A percentile compares a stretch with the other conserved stretches of the same genome.
phyloP scores from a whole-genome alignment of 495 filamentous ascomycete species.

The Lasiosphaeria ovina region DNA sequence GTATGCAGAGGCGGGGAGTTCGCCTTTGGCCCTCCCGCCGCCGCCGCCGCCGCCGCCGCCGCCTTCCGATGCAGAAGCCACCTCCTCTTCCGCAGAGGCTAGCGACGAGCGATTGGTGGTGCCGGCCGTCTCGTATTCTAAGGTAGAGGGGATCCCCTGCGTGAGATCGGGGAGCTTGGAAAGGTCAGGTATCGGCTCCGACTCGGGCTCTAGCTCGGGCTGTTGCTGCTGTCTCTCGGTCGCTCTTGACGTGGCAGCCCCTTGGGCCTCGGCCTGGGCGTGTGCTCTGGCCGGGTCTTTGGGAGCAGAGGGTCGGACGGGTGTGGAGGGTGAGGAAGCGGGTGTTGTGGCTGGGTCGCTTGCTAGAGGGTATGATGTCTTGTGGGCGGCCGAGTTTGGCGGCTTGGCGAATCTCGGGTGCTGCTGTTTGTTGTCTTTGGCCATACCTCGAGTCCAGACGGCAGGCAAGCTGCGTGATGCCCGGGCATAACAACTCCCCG shows the following conservation, averaged over 20 bases:
- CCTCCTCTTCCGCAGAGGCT: constrained; percentile 59
- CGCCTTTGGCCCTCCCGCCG: constrained; percentile 48
- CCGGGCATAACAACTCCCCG: constrained; percentile 27
- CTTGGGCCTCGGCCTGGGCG: constrained; percentile 4
- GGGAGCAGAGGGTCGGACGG: not conserved
- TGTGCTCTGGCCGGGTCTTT: constrained; percentile 6
- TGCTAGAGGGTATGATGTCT: constrained; percentile 17
- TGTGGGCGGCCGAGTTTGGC: constrained; percentile 16
- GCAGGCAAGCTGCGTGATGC: constrained; percentile 22
- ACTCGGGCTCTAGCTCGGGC: not conserved
- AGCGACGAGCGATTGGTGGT: constrained; percentile 48
- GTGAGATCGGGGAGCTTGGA: constrained; percentile 80
- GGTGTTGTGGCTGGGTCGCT: not conserved
- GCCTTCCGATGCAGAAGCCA: constrained; percentile 36
- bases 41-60: constrained; percentile 33
- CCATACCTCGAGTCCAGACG: constrained; percentile 43
- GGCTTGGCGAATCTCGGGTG: constrained; percentile 23
- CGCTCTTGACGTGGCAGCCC: constrained; percentile 9
- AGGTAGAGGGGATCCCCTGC: constrained; percentile 85
- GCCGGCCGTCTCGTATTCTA: constrained; percentile 65
- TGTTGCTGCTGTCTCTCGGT: no score
- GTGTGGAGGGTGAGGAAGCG: not conserved
- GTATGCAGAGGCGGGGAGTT: constrained; percentile 80
- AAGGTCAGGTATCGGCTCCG: constrained; percentile 40
- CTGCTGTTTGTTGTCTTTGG: constrained; percentile 33